Conservation (phyloP, 495 filamentous ascomycete species). For the Talaromyces ruber region DNA sequence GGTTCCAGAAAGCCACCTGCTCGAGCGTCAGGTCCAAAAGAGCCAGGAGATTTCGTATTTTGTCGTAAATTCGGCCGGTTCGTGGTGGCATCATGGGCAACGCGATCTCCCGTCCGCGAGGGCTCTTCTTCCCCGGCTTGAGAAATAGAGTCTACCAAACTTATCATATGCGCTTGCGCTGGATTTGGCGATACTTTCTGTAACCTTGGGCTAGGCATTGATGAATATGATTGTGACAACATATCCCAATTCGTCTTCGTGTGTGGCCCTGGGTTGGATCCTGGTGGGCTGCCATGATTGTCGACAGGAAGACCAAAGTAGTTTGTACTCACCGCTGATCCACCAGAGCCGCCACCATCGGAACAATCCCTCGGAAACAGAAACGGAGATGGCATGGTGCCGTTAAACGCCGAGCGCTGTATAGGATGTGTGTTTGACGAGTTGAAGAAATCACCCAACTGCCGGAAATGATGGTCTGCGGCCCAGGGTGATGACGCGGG, state of each 20-base stretch:
- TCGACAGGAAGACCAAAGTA: constrained; percentile 76
- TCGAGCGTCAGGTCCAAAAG: not conserved
- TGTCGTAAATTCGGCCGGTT: not conserved
- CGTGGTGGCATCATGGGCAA: not conserved
- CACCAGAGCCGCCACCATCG: constrained; percentile 23
- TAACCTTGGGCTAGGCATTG: constrained; percentile 57
- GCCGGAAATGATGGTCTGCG: constrained; percentile 20
- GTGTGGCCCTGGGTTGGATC: constrained; percentile 48
- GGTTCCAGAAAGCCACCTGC: not conserved
- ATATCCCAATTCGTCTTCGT: constrained; percentile 63
- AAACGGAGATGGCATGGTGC: constrained; percentile 18
- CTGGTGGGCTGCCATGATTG: constrained; percentile 44
- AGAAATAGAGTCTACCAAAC: not conserved
- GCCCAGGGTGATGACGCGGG: constrained; percentile 37
- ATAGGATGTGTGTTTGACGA: constrained; percentile 19
- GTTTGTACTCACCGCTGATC: constrained; percentile 53
- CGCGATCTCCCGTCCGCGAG: not conserved
- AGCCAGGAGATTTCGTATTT: not conserved
- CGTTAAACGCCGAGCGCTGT: constrained; percentile 35
- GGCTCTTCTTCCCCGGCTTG: not conserved
- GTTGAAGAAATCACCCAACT: constrained; percentile 18
- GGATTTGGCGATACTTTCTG: constrained; percentile 64
- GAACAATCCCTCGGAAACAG: constrained; percentile 6
- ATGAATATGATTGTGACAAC: constrained; percentile 58
- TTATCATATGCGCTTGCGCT: constrained; percentile 10